Conservation (phyloP, 192 early-diverging fungal genomes). For the Allomyces macrogynus region DNA sequence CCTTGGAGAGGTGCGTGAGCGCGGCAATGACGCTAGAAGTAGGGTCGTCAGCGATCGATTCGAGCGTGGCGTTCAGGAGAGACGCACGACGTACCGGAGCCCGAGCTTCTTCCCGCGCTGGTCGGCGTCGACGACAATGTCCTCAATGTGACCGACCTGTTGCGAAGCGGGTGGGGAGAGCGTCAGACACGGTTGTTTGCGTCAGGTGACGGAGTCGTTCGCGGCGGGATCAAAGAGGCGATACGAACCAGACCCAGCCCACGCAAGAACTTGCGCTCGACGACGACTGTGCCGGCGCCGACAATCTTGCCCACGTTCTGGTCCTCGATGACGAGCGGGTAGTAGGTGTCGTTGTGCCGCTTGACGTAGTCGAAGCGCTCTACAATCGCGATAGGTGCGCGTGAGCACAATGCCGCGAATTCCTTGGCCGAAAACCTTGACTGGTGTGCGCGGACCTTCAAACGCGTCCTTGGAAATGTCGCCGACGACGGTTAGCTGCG, state of each 20-base stretch:
- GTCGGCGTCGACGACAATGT: constrained; percentile 54
- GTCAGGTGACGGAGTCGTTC: no score
- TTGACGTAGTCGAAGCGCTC: constrained; percentile 62
- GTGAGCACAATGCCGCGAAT: neutral
- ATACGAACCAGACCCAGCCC: constrained; percentile 47
- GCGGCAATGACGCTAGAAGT: no score
- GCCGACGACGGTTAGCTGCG: constrained; percentile 61
- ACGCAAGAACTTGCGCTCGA: constrained; percentile 81
- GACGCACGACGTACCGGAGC: constrained; percentile 12
- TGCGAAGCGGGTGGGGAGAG: neutral
- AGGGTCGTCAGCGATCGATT: neutral
- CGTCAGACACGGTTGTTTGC: no score
- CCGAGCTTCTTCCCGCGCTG: constrained; percentile 53
- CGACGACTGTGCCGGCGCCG: constrained; percentile 65
- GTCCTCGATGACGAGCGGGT: constrained; percentile 73
- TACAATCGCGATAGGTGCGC: constrained; percentile 2
- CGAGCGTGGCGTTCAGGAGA: neutral
- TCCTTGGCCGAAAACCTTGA: neutral
- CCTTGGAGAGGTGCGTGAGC: constrained; percentile 48
- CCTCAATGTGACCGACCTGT: constrained; percentile 79
- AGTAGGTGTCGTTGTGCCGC: constrained; percentile 41
- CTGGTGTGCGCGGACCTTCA: constrained; percentile 18
- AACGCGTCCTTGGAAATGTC: constrained; percentile 44
- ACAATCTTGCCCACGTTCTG: constrained; percentile 40
- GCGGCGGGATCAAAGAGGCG: no score